Evolutionary conservation across 2,329 filamentous ascomycete species (phyloP).

Genomic region (Talaromyces atroroseus): DNA sequence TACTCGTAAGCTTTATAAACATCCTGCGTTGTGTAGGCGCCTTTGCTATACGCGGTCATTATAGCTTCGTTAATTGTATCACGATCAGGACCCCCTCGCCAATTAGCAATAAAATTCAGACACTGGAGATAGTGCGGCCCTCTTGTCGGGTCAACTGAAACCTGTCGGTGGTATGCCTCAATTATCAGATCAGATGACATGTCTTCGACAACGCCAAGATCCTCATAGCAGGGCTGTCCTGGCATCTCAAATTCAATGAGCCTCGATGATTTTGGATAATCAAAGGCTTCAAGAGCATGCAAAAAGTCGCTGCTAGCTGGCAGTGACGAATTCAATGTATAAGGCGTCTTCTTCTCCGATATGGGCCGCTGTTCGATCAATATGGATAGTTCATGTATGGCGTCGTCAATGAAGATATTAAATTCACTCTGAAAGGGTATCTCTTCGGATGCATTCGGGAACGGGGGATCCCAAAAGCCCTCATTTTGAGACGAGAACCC

Average conservation of each 20-base stretch:
- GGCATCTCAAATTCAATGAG: constrained; percentile 23
- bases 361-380: constrained; percentile 44
- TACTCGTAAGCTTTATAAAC: constrained; percentile 54
- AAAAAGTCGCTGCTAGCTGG: constrained; percentile 38
- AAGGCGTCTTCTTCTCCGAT: constrained; percentile 32
- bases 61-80: constrained; percentile 55
- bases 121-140: constrained; percentile 60
- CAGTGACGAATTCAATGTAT: constrained; percentile 26
- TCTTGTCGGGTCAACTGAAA: constrained; percentile 49
- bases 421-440: constrained; percentile 36
- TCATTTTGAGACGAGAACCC: constrained; percentile 48
- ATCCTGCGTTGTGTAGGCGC: constrained; percentile 53
- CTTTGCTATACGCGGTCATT: constrained; percentile 53
- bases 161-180: constrained; percentile 60
- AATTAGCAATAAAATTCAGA: constrained; percentile 54
- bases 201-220: constrained; percentile 57
- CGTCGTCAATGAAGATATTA: constrained; percentile 53
- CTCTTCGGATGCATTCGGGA: constrained; percentile 27
- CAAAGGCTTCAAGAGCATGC: constrained; percentile 27
- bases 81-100: constrained; percentile 45
- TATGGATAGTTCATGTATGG: constrained; percentile 52
- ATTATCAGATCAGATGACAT: constrained; percentile 58
- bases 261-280: constrained; percentile 27
- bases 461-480: constrained; percentile 41
- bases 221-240: constrained; percentile 47